phyloP scores from a whole-genome alignment of 192 early-diverging fungal genomes.

The Mortierella hygrophila region DNA sequence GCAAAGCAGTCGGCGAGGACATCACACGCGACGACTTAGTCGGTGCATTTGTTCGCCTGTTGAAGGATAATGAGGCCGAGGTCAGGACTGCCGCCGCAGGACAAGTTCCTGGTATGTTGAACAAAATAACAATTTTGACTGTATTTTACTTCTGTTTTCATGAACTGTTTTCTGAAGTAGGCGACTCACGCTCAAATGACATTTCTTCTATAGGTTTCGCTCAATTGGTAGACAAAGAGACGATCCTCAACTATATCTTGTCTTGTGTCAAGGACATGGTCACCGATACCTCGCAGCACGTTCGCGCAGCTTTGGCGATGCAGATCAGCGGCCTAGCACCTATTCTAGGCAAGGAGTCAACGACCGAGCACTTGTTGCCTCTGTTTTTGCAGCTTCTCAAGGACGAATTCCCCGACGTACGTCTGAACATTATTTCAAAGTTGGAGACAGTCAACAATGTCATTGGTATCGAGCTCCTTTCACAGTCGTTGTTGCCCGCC shows the following conservation, averaged over 20 bases:
- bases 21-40: constrained; percentile 90
- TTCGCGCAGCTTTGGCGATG: constrained; percentile 94
- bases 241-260: constrained; percentile 84
- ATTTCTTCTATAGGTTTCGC: constrained; percentile 57
- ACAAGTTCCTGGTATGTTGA: constrained; percentile 82
- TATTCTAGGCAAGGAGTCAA: constrained; percentile 93
- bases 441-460: constrained; percentile 95
- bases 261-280: constrained; percentile 95
- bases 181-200: neutral
- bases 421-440: constrained; percentile 98
- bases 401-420: constrained; percentile 97
- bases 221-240: constrained; percentile 82
- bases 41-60: constrained; percentile 82
- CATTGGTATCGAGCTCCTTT: constrained; percentile 97
- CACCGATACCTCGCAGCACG: constrained; percentile 95
- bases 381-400: constrained; percentile 96
- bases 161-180: neutral
- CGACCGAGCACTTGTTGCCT: constrained; percentile 93
- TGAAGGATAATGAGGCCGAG: constrained; percentile 98
- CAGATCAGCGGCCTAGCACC: constrained; percentile 96
- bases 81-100: constrained; percentile 95
- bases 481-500: constrained; percentile 96
- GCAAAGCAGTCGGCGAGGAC: constrained; percentile 82
- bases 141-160: neutral
- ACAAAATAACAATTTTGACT: no score